Base-by-base conservation (phyloP, 192 early-diverging fungal genomes). In the Ambispora gerdemannii region DNA sequence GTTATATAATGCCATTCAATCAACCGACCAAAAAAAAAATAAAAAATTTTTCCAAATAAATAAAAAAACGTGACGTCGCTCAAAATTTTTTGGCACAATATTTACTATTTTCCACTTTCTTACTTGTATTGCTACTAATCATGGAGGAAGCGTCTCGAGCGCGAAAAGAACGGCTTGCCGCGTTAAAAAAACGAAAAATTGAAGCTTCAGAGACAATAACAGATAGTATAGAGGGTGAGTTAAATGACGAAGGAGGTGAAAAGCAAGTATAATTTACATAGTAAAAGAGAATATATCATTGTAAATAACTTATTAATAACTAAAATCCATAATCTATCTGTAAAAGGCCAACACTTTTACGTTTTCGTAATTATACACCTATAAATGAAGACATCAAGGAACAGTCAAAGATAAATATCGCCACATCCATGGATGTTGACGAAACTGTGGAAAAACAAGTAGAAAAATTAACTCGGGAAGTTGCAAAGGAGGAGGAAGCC, bases 1-100 rank as follows among this genome's bases (percentile, higher is more conserved):
- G 81, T 99, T 99, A 83, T 99, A 99, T 75, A 95, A 86, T 33
- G 90, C 68, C 68, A 70, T 70, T 22, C 11, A 43, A 19, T 31
- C 17, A 20, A 2, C 33, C 22, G n/a, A 34, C 28, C 31, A n/a
- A 4, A 34, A 53, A 52, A 53, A 53, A 25, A 7, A 11, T 35
- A 2, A 24, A 22, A 8, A 22, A n/a, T 63, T n/a, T n/a, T n/a
- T n/a, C n/a, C n/a, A n/a, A n/a, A n/a, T n/a, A 72, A 24, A 72
- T 19, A 20, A n/a, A n/a, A n/a, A n/a, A n/a, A n/a, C n/a, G n/a
- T n/a, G n/a, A n/a, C n/a, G n/a, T n/a, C n/a, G n/a, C n/a, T n/a
- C n/a, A n/a, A n/a, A n/a, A n/a, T n/a, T n/a, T n/a, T n/a, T n/a
- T n/a, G n/a, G n/a, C n/a, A n/a, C n/a, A n/a, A n/a, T n/a, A n/a